Percentiles rank a stretch among this genome's conserved stretches.
Conservation (phyloP, 805 yeast species). For the Nakazawaea ambrosiae region DNA sequence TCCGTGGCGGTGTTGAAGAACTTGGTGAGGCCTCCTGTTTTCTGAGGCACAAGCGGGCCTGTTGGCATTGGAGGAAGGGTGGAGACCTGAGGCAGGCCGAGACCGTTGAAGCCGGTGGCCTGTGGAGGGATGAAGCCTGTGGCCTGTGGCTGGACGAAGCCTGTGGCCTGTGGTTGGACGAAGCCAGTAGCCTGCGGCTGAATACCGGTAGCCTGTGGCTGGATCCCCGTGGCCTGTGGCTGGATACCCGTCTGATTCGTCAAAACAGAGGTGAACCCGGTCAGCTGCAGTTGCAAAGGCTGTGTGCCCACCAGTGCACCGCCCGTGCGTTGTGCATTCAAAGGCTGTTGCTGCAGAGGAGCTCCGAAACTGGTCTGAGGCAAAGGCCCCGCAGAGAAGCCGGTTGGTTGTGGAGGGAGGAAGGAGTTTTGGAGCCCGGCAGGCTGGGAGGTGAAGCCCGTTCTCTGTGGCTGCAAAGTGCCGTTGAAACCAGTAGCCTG, state of each 20-base stretch:
- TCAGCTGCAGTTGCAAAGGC: slow-evolving; percentile 23
- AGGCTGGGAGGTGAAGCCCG: slow-evolving; percentile 26
- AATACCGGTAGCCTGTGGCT: slow-evolving; percentile 32
- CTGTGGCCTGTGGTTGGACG: slow-evolving; percentile 46
- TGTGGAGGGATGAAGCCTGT: slow-evolving; percentile 34
- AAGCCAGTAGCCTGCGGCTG: slow-evolving; percentile 17
- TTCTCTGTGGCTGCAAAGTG: slow-evolving; percentile 39
- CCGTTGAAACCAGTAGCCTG: slow-evolving; percentile 20
- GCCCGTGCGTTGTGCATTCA: slow-evolving; percentile 3
- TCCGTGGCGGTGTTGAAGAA: slow-evolving; percentile 11
- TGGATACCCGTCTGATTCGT: slow-evolving; percentile 9
- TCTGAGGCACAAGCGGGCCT: slow-evolving; percentile 46
- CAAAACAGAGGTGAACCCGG: slow-evolving; percentile 18
- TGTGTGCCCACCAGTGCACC: background rate
- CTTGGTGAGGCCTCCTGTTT: slow-evolving; percentile 52
- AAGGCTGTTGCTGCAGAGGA: background rate
- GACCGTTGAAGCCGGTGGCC: slow-evolving; percentile 21
- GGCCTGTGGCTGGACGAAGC: slow-evolving; percentile 30
- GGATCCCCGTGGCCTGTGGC: slow-evolving; percentile 21
- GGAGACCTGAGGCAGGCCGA: too few relatives aligned
- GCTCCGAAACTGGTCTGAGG: slow-evolving; percentile 1
- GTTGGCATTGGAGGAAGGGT: slow-evolving; percentile 31
- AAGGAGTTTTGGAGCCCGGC: too few relatives aligned
- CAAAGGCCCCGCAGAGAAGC: slow-evolving; percentile 10
- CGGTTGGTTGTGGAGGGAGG: slow-evolving; percentile 26